Base-by-base conservation (phyloP, 257 asterid species). In the Cordia subcordata region DNA sequence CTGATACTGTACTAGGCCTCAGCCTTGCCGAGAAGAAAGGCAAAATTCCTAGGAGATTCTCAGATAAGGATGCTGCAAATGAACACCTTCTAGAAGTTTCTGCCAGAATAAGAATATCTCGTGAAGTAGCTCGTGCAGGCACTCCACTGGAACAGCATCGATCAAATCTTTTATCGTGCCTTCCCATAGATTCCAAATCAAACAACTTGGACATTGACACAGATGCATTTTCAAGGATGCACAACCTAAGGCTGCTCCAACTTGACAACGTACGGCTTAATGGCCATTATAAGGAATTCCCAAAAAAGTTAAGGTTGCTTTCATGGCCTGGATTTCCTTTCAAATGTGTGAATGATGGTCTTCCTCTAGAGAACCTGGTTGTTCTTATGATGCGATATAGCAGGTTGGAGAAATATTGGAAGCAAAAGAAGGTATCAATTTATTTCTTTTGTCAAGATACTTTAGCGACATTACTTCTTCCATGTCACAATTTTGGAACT, bases 211-310 rank as follows among this genome's bases (percentile, higher is more conserved):
- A 55, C 37, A 38, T 63, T 15, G 38, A 22, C 14, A 63, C 54
- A 10, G 68, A 40, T 54, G 61, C 61, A 53, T 63, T 63, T 39
- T 56, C 54, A 42, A 63, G 46, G 27, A 63, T 63, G 68, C 42
- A 64, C 11, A 33, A 32, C 15, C 6, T 64, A 54, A 64, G 61
- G 23, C 11, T 54, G 51, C 61, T 64, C 13, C 68, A 53, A 20
- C 68, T 64, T 22, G 39, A 47, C 9, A 20, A 55, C 21, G 22
- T 46, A 38, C 52, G 17, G 35, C 68, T 64, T 40, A 53, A 6
- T 13, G 68, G 68, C 17, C 14, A 53, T 8, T 64, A 64, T 16
- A 17, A 51, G 49, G 20, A 40, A 11, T 45, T 64, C 10, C 68
- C 55, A n/a, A 44, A 55, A 10, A 44, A 8, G 12, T 56, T 64